phyloP scores from a whole-genome alignment of 1,139 yeast species.

The Yamadazyma atlantica region DNA sequence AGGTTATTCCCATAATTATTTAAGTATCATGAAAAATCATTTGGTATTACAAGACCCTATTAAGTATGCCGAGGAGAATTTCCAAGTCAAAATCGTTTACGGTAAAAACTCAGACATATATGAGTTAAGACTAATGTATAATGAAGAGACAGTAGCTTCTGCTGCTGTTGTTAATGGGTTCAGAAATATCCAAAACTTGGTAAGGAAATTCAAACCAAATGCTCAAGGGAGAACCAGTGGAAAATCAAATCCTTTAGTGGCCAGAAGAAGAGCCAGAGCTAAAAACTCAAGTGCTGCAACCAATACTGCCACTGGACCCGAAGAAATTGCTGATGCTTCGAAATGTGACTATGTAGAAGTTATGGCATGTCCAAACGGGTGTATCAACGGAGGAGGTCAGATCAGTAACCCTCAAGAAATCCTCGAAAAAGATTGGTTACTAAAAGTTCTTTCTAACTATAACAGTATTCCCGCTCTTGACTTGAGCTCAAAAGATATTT shows the following conservation, averaged over 20 bases:
- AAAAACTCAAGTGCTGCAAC: constrained; percentile 17
- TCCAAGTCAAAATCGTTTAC: constrained; percentile 27
- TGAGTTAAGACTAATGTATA: constrained; percentile 56
- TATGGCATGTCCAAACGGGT: constrained; percentile 98
- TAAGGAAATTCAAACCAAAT: constrained; percentile 68
- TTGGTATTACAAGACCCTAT: constrained; percentile 22
- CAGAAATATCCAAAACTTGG: constrained; percentile 90
- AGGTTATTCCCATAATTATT: constrained; percentile 74
- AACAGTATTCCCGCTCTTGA: constrained; percentile 21
- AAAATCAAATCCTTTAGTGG: constrained; percentile 34
- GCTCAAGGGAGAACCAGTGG: constrained; percentile 10
- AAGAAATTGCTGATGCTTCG: constrained; percentile 55
- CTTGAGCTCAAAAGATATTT: constrained; percentile 5
- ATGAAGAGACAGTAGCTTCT: constrained; percentile 48
- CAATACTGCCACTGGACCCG: too few species aligned
- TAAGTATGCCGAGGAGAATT: constrained; percentile 20
- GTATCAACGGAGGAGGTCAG: constrained; percentile 97
- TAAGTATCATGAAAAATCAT: constrained; percentile 37
- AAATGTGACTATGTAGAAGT: constrained; percentile 85
- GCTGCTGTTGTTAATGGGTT: constrained; percentile 88
- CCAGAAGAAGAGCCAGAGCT: constrained; percentile 40
- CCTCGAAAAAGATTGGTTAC: constrained; percentile 44
- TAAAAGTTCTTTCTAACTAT: constrained; percentile 30
- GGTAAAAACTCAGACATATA: constrained; percentile 80
- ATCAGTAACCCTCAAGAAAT: constrained; percentile 49